phyloP scores from a whole-genome alignment of 208 protist species.

The Leishmania tropica region DNA sequence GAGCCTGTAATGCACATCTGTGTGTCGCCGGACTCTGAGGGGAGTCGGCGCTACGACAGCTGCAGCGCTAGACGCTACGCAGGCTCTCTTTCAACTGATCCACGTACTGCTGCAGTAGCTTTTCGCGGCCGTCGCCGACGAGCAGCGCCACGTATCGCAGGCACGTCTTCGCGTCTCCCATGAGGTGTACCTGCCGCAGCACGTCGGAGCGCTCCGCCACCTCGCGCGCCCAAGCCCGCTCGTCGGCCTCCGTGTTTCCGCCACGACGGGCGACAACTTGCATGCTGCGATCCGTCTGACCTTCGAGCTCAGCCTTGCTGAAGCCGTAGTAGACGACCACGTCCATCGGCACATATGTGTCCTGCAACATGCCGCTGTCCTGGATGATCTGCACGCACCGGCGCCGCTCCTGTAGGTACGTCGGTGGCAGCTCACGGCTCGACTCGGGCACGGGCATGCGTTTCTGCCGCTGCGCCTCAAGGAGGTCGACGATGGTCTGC shows the following conservation, averaged over 20 bases:
- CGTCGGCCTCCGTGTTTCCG: conserved; percentile 3
- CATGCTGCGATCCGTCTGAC: conserved; percentile 20
- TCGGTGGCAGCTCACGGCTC: conserved; percentile 39
- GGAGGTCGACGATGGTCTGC: conserved; percentile 58
- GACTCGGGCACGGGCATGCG: conserved; percentile 26
- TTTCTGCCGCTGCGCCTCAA: conserved; percentile 51
- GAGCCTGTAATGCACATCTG: background rate
- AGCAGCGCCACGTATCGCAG: conserved; percentile 71
- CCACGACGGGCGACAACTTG: conserved; percentile 11
- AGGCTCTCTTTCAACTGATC: conserved; percentile 61
- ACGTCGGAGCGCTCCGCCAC: conserved; percentile 51
- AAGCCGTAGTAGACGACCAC: conserved; percentile 70
- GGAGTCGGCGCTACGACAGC: background rate
- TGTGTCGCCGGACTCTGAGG: background rate
- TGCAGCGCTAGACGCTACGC: conserved; percentile 2
- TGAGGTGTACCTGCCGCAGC: conserved; percentile 55
- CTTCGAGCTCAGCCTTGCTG: conserved; percentile 52
- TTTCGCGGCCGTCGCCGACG: conserved; percentile 56
- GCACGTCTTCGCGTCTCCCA: conserved; percentile 83
- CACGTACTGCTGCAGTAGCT: conserved; percentile 69
- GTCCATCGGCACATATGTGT: conserved; percentile 70
- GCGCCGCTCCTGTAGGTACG: conserved; percentile 61
- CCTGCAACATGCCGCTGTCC: conserved; percentile 71
- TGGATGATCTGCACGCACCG: conserved; percentile 64
- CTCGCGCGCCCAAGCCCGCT: conserved; percentile 14